Base-by-base conservation (phyloP, 371 early-diverging fungal genomes). In the Smittium mucronatum region DNA sequence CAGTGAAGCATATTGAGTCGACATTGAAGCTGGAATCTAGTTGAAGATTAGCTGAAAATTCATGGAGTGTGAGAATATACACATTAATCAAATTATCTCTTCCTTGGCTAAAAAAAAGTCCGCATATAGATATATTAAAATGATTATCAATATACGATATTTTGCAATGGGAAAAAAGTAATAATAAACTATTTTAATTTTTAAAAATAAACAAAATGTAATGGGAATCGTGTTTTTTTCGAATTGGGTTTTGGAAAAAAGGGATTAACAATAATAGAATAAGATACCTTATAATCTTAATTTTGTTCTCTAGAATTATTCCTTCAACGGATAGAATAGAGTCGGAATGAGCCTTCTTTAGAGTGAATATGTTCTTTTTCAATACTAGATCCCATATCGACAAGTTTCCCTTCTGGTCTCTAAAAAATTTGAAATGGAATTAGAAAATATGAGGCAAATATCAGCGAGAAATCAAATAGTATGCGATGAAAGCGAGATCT, bases 41-140 rank as follows among this genome's bases (percentile, higher is more conserved):
- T 1, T 5, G 2, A 34, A 67, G 29, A 11, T 33, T 29, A 2
- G 34, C 34, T 16, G 2, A 17, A 17, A 36, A 2, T 67, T 11
- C 47, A 1, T 67, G 30, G 16, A 35, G 25, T 36, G 11, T 57
- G 15, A 67, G 35, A 26, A 8, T 67, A n/a, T 35, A 67, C 5
- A 67, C 21, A 5, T 67, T 34, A 28, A 67, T 35, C 29, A 36
- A 16, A 67, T 67, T 67, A 57, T 67, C 67, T 36, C 67, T 67
- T 47, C 67, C 67, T 36, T 67, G 67, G 28, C 67, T 67, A 36
- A 33, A 33, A 25, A 65, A 17, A 28, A 17, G 2, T 8, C n/a
- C n/a, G 2, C 35, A 65, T 17, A 28, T 28, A 8, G 34, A 25
- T 30, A 30, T 25, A n/a, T n/a, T n/a, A n/a, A n/a, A n/a, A n/a